Evolutionary conservation across 768 basidiomycete species (phyloP).

Genomic region (Leccinum boreale): DNA sequence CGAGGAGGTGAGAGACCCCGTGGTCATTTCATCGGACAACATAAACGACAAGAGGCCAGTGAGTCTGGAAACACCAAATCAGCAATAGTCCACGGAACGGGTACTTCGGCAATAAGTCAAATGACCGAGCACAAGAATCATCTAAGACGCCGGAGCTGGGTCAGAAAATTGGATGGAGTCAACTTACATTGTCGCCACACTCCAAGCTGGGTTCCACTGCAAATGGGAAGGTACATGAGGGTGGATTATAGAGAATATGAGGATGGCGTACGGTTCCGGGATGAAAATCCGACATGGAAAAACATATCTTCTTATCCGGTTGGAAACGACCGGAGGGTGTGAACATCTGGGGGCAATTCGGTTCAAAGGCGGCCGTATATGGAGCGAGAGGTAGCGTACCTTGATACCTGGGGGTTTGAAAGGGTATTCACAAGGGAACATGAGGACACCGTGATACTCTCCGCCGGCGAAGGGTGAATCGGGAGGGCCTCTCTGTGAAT

Average conservation of each 20-base stretch:
- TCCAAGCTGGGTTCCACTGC: slow-evolving; percentile 96
- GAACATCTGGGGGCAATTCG: slow-evolving; percentile 60
- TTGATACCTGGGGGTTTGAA: slow-evolving; percentile 98
- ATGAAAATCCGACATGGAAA: slow-evolving; percentile 97
- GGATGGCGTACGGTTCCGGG: slow-evolving; percentile 71
- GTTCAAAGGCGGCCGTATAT: slow-evolving; percentile 6
- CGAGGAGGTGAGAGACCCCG: slow-evolving; percentile 81
- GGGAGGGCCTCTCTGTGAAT: slow-evolving; percentile 79
- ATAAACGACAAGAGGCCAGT: slow-evolving; percentile 94
- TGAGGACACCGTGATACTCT: slow-evolving; percentile 90
- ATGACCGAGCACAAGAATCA: slow-evolving; percentile 9
- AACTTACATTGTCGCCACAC: slow-evolving; percentile 87
- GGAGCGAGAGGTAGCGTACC: slow-evolving; percentile 40
- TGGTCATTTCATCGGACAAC: slow-evolving; percentile 96
- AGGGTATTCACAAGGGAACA: slow-evolving; percentile 93
- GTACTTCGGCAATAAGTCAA: slow-evolving; percentile 10
- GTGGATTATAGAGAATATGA: background rate
- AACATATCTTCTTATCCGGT: slow-evolving; percentile 94
- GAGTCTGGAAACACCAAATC: slow-evolving; percentile 48
- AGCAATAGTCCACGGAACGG: slow-evolving; percentile 1
- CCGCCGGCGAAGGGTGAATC: slow-evolving; percentile 90
- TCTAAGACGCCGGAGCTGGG: slow-evolving; percentile 2
- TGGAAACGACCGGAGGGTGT: slow-evolving; percentile 90
- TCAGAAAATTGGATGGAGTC: background rate
- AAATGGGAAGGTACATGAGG: slow-evolving; percentile 1